These are phyloP conservation scores for Alternaria dauci DNA, from an alignment of 2,329 filamentous ascomycete species.

Conservation along the genomic window DNA sequence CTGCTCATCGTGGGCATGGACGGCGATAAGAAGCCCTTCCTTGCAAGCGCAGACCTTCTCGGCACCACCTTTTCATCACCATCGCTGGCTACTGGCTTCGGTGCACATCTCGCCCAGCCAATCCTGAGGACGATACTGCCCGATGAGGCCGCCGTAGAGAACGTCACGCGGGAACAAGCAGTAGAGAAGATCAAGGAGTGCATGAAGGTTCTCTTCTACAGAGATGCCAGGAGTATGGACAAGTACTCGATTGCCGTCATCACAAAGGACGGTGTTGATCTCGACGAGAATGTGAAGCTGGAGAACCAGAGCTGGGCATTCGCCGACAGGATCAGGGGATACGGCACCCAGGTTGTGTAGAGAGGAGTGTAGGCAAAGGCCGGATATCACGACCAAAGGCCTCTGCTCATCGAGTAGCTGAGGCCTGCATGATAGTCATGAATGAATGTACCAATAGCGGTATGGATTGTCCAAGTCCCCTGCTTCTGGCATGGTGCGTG, in stretches of 20 bases:
- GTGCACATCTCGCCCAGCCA: constrained; percentile 89
- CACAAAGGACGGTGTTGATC: constrained; percentile 83
- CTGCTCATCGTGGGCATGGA: constrained; percentile 85
- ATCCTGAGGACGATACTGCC: constrained; percentile 85
- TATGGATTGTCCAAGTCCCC: constrained; percentile 14
- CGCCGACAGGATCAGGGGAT: constrained; percentile 92
- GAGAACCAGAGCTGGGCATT: constrained; percentile 99
- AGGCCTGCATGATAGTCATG: constrained; percentile 44
- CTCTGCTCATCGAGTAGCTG: constrained; percentile 11
- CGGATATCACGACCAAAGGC: constrained; percentile 6
- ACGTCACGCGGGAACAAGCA: constrained; percentile 79
- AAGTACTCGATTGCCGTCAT: constrained; percentile 90
- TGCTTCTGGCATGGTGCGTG: neutral
- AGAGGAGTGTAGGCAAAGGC: neutral
- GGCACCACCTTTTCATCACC: constrained; percentile 91
- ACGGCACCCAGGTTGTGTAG: constrained; percentile 76
- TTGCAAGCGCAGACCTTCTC: constrained; percentile 89
- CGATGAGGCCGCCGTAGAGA: constrained; percentile 78
- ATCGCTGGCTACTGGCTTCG: constrained; percentile 91
- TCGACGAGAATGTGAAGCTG: constrained; percentile 85
- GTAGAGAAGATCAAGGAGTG: constrained; percentile 85
- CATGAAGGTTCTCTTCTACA: constrained; percentile 98
- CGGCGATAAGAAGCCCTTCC: constrained; percentile 83
- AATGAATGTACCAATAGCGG: constrained; percentile 44
- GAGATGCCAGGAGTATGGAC: constrained; percentile 92